phyloP scores from a whole-genome alignment of 164 flowering plant species.

The Kalanchoe fedtschenkoi region DNA sequence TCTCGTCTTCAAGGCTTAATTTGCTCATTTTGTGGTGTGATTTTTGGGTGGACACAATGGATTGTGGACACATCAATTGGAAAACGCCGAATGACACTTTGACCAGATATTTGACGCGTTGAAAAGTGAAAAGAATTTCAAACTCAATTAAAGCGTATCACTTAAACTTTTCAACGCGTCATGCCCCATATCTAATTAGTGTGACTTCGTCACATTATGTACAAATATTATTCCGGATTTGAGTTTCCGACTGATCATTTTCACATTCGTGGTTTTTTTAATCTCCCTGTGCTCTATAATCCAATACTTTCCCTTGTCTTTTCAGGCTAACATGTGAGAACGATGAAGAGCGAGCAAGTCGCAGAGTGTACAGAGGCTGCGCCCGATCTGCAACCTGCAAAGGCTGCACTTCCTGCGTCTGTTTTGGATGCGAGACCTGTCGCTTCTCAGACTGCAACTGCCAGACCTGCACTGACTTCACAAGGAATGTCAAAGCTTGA shows the following conservation, averaged over 20 bases:
- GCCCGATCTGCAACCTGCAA: slow-evolving; percentile 1
- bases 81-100: too few species aligned
- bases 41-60: too few species aligned
- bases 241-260: neutral
- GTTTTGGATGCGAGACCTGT: slow-evolving; percentile 77
- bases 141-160: too few species aligned
- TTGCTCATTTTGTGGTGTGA: too few species aligned
- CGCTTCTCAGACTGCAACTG: slow-evolving; percentile 82
- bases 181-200: too few species aligned
- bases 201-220: too few species aligned
- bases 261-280: neutral
- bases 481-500: slow-evolving; percentile 38
- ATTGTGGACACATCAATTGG: too few species aligned
- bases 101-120: too few species aligned
- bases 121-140: too few species aligned
- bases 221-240: too few species aligned
- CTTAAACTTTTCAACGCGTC: too few species aligned
- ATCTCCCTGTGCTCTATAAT: neutral
- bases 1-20: too few species aligned
- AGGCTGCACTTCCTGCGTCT: slow-evolving; percentile 61
- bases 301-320: neutral
- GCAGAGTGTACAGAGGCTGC: neutral
- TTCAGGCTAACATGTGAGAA: slow-evolving; percentile 27
- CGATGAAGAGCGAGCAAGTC: slow-evolving; percentile 2
- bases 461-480: slow-evolving; percentile 82